phyloP scores from a whole-genome alignment of 768 basidiomycete genomes.

The Agaricus sinodeliciosus region DNA sequence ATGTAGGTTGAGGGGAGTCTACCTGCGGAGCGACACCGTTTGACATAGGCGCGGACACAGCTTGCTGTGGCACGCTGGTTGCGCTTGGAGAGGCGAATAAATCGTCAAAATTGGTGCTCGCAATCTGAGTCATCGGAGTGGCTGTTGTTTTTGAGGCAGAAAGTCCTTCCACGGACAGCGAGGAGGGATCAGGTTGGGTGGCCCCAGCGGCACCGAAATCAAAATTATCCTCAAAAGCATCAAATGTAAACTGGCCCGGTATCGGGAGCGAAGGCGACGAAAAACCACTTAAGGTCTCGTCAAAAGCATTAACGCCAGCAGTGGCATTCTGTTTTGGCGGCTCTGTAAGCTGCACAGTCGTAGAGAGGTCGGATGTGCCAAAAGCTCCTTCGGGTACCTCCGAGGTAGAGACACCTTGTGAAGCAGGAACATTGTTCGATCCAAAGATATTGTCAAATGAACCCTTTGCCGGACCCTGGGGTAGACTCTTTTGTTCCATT shows the following conservation, averaged over 20 bases:
- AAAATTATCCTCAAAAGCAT: conserved; percentile 52
- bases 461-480: neutral
- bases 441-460: conserved; percentile 60
- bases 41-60: neutral
- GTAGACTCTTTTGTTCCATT: neutral
- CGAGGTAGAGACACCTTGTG: conserved; percentile 17
- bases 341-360: neutral
- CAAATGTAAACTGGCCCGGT: conserved; percentile 51
- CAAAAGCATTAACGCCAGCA: conserved; percentile 62
- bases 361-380: conserved; percentile 9
- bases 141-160: neutral
- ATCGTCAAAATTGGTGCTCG: conserved; percentile 13
- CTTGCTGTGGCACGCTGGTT: conserved; percentile 1
- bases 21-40: neutral
- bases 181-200: neutral
- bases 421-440: neutral
- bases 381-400: conserved; percentile 12
- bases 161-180: neutral
- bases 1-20: conserved; percentile 9
- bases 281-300: conserved; percentile 64
- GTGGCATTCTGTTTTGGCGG: conserved; percentile 6
- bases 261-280: conserved; percentile 29
- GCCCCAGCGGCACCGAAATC: conserved; percentile 44
- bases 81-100: conserved; percentile 12
- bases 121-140: conserved; percentile 14